phyloP scores from a whole-genome alignment of 768 basidiomycete species.

The Podaxis rugospora region DNA sequence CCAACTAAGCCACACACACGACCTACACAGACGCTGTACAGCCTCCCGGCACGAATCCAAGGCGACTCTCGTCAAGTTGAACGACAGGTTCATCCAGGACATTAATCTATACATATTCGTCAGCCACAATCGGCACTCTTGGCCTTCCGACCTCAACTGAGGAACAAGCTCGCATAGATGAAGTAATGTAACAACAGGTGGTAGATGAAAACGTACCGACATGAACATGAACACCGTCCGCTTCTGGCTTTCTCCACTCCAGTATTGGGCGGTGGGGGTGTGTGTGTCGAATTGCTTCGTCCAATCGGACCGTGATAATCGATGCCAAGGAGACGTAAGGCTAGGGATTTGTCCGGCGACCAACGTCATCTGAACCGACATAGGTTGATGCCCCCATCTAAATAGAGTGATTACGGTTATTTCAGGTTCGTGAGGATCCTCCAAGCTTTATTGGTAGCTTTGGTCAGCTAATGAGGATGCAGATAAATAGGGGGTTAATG shows the following conservation, averaged over 20 bases:
- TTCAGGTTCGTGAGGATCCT: slow-evolving; percentile 59
- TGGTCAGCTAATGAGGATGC: background rate
- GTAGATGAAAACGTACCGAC: slow-evolving; percentile 38
- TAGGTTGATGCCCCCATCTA: slow-evolving; percentile 64
- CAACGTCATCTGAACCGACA: slow-evolving; percentile 14
- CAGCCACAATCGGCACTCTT: slow-evolving; percentile 36
- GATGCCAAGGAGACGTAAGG: background rate
- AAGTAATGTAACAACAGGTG: background rate
- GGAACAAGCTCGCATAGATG: background rate
- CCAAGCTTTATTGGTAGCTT: slow-evolving; percentile 41
- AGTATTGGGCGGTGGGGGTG: slow-evolving; percentile 68
- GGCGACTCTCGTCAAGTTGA: slow-evolving; percentile 60
- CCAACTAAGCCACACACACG: slow-evolving; percentile 15
- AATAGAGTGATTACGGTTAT: slow-evolving; percentile 60
- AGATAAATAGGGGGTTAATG: background rate
- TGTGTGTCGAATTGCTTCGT: slow-evolving; percentile 40
- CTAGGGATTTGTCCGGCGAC: background rate
- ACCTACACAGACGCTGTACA: slow-evolving; percentile 61
- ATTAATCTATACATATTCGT: slow-evolving; percentile 56
- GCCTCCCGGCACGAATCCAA: slow-evolving; percentile 63
- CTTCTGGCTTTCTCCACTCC: slow-evolving; percentile 62
- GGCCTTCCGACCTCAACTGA: background rate
- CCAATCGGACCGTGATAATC: slow-evolving; percentile 33
- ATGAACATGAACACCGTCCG: slow-evolving; percentile 70
- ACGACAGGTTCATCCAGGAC: slow-evolving; percentile 56